These are phyloP conservation scores for Ceratocystis harringtonii DNA, from an alignment of 2,329 filamentous ascomycete genomes.

Conservation along the genomic window DNA sequence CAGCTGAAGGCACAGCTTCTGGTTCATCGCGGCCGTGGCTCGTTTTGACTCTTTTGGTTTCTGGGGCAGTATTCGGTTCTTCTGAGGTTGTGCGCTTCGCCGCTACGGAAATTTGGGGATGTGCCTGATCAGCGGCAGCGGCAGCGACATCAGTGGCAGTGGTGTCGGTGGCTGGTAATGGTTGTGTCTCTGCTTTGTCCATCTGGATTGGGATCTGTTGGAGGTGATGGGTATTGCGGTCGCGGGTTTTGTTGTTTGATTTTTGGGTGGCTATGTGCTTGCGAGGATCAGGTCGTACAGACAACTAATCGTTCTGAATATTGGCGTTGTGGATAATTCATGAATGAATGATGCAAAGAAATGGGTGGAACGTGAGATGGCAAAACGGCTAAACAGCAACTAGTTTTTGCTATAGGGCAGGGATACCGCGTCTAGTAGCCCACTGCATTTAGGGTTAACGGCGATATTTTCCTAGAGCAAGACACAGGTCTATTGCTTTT, in stretches of 20 bases:
- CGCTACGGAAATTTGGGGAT: not conserved
- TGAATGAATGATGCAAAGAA: too few species aligned
- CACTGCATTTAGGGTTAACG: too few species aligned
- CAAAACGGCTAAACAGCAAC: too few species aligned
- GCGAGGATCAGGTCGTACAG: not conserved
- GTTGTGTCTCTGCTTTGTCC: not conserved
- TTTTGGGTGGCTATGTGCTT: not conserved
- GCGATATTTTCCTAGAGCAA: too few species aligned
- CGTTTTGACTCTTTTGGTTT: not conserved
- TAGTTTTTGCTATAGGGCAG: too few species aligned
- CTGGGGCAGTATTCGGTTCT: not conserved
- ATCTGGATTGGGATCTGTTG: not conserved
- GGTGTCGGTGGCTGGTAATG: not conserved
- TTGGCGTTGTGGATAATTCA: too few species aligned
- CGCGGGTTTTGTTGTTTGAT: not conserved
- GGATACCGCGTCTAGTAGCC: too few species aligned
- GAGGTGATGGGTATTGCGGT: not conserved
- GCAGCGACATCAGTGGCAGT: not conserved
- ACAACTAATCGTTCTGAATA: too few species aligned
- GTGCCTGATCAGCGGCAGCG: not conserved
- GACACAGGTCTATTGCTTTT: too few species aligned
- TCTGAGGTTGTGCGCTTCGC: conserved; percentile 2
- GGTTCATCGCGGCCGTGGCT: not conserved
- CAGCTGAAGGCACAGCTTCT: not conserved
- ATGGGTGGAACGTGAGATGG: too few species aligned